Evolutionary conservation across 2,329 filamentous ascomycete species (phyloP), one percentile per base, ranked within the genome.

Genomic region (Colletotrichum eremochloae): DNA sequence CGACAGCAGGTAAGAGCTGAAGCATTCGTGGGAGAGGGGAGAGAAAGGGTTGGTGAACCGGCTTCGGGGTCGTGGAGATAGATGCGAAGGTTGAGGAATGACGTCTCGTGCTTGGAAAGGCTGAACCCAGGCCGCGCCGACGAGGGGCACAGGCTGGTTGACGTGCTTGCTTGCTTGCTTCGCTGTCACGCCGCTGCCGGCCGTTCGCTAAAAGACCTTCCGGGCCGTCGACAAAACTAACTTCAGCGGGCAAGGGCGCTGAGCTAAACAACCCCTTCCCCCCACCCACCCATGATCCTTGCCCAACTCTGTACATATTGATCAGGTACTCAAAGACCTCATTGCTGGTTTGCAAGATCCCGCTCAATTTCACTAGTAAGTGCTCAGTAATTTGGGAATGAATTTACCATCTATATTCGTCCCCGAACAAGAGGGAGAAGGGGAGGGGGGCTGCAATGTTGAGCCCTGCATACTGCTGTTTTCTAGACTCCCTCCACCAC

Each of bases 81-180:
- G 48, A 42, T 50, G 61, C 29, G 60, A 33, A 44, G 48, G 63
- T 50, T 50, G 68, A 55, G 63, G 62, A 69, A 72, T 78, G 75
- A 74, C 72, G 75, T 75, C 72, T 74, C 71, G 73, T 60, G 69
- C 71, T 70, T 44, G 60, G 33, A 15, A n/a, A 52, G 68, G 57
- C 44, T 44, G 50, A 18, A 31, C 29, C 29, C 29, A 29, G 33
- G 57, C 42, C 55, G 46, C 31, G 65, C 24, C 46, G 55, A n/a
- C 55, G 55, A 55, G 67, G 38, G 63, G 48, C 46, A 67, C 63
- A 55, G 36, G 46, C 53, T 33, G 55, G 67, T 58, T 68, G 24
- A 24, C 24, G 24, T 24, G 24, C 24, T 24, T 24, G 44, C 15
- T 38, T 20, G 52, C 52, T 6, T 48, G 60, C 48, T 63, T 38